Base-by-base conservation (phyloP, 306 rosid genomes). In the Sophora flavescens region DNA sequence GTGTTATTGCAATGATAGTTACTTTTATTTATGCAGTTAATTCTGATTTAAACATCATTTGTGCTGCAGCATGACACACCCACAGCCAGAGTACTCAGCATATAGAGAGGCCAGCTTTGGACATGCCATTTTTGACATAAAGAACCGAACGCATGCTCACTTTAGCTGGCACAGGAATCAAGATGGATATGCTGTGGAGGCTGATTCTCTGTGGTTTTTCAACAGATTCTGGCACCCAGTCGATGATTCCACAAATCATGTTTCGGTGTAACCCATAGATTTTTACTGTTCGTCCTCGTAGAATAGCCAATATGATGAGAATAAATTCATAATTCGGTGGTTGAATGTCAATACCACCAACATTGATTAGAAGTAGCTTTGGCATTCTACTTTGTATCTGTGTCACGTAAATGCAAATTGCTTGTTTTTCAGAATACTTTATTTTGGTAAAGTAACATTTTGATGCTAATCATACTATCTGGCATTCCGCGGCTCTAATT, bases 11-110 rank as follows among this genome's bases (percentile, higher is more conserved):
- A 10, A 7, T 26, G 32, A 47, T 63, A 10, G 8, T 59, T 32
- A n/a, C 15, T 45, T 74, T 35, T 26, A 47, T 74, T 35, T 26
- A 47, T 35, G 44, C 5, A 2, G 16, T 66, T 6, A 61, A 6
- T 36, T 68, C 72, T 16, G 50, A 81, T 18, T 52, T 18, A 6
- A 68, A 58, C 65, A n/a, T 63, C 12, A 6, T 63, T 18, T 57
- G 53, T 16, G 5, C 13, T 85, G 61, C 86, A 83, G 91, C 60
- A 81, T 90, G 96, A 76, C 88, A 50, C 85, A 89, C 66, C 97
- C 98, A 44, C 95, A 91, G 45, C 95, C 98, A 8, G 61, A 61
- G 3, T 90, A 90, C 87, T 90, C 93, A 0, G 91, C 92, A 2
- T 83, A 76, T 48, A 79, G 89, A 7, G 92, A 90, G 63, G 89